Evolutionary conservation across 192 early-diverging fungal genomes (phyloP).

Genomic region (Phycomyces blakesleeanus): DNA sequence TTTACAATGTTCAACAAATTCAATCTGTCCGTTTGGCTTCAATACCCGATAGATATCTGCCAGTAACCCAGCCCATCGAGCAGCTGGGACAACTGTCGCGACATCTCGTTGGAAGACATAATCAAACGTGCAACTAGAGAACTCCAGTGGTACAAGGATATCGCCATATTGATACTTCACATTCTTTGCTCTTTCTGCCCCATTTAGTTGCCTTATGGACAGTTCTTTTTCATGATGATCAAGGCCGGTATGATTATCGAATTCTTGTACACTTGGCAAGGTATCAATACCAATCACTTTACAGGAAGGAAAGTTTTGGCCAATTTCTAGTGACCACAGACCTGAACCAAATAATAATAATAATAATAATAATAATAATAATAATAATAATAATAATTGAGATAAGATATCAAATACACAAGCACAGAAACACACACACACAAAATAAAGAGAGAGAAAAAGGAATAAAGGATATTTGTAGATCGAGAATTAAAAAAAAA

Average conservation of each 20-base stretch:
- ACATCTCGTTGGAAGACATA: constrained; percentile 25
- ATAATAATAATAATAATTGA: too few relatives aligned
- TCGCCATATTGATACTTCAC: constrained; percentile 32
- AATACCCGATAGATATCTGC: constrained; percentile 38
- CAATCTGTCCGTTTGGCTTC: constrained; percentile 47
- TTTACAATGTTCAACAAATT: constrained; percentile 42
- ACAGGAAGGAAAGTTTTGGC: constrained; percentile 17
- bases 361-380: too few relatives aligned
- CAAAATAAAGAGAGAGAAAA: too few relatives aligned
- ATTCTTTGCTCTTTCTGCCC: constrained; percentile 5
- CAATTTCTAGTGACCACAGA: constrained; percentile 28
- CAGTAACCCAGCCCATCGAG: constrained; percentile 23
- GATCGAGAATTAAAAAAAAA: not conserved
- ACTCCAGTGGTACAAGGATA: constrained; percentile 17
- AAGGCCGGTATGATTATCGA: not conserved
- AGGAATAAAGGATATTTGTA: not conserved
- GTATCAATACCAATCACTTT: constrained; percentile 22
- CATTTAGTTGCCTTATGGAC: constrained; percentile 1
- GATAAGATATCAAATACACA: too few relatives aligned
- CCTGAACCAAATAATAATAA: too few relatives aligned
- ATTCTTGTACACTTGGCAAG: not conserved
- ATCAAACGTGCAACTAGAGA: constrained; percentile 25
- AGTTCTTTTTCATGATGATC: not conserved
- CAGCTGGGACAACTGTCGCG: constrained; percentile 7
- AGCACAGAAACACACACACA: too few relatives aligned